Base-by-base conservation (phyloP, 768 basidiomycete genomes). In the Boletus sp. region DNA sequence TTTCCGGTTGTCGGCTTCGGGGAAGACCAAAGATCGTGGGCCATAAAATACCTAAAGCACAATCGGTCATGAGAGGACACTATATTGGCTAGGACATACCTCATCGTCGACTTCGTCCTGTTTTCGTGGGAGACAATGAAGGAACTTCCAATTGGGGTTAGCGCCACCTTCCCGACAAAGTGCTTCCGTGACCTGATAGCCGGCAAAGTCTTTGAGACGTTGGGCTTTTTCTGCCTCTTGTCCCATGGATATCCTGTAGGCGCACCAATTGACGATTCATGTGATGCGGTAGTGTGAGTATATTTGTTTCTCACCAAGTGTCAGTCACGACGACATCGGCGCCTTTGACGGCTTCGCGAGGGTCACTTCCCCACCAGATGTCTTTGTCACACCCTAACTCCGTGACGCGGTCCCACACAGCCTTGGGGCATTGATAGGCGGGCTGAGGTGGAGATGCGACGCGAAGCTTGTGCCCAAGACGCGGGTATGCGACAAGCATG, bases 281-380 rank as follows among this genome's bases (percentile, higher is more conserved):
- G 25, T 6, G 15, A 45, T 23, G 46, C 29, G 7, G 27, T 7
- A 11, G 19, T 13, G 29, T 4, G 25, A 4, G 6, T 1, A 25
- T 13, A 17, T 10, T 25, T 23, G 17, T 40, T 43, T 68, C 79
- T 53, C 55, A 92, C 93, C 96, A 99, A 5, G 97, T 99, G 70
- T 99, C 97, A 2, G 97, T 99, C 11, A 97, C 83, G 44, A 98
- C 90, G n/a, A 98, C 83, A 64, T 98, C 92, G 7, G 97, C 97
- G 41, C 84, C 87, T 4, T 85, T 70, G 7, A 98, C 90, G 0
- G 97, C 97, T 67, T 94, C 91, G 47, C 78, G 79, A 1, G 96
- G 95, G 61, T 92, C 87, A 10, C 69, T 74, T 29, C 81, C 81
- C 90, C 90, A 91, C 74, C 75, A 79, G 44, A 92, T 90, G 47